These are phyloP conservation scores for Ceratobasidium sp. DNA, from an alignment of 1,284 basidiomycete species.

Conservation along the genomic window DNA sequence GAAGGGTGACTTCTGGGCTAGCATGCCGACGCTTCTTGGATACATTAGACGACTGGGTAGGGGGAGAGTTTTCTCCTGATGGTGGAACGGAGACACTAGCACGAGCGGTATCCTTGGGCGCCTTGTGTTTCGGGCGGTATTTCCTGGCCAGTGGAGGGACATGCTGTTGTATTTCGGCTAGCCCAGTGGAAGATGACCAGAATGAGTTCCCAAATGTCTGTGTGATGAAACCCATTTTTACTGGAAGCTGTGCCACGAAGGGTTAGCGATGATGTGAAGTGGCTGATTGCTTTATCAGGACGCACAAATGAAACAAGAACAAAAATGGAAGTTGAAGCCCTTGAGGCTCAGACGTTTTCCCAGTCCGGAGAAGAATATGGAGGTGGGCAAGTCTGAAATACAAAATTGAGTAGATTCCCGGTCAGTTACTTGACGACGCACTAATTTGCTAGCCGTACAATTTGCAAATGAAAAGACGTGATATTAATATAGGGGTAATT, in stretches of 20 bases:
- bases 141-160: neutral
- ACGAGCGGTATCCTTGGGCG: conserved; percentile 1
- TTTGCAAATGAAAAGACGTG: conserved; percentile 24
- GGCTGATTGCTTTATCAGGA: conserved; percentile 3
- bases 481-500: conserved; percentile 26
- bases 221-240: conserved; percentile 33
- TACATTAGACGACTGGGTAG: neutral
- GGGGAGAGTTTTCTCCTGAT: neutral
- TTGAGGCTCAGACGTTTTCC: neutral
- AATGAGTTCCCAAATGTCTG: conserved; percentile 39
- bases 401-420: neutral
- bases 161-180: conserved; percentile 10
- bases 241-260: conserved; percentile 13
- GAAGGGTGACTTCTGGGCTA: neutral
- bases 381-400: neutral
- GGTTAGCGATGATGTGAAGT: conserved; percentile 6
- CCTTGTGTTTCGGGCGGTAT: conserved; percentile 18
- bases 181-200: conserved; percentile 17
- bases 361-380: neutral
- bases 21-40: conserved; percentile 38
- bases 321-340: conserved; percentile 21
- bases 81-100: neutral
- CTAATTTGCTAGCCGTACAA: conserved; percentile 26
- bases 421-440: conserved; percentile 32
- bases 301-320: conserved; percentile 30